phyloP scores from a whole-genome alignment of 78 protist species.

The Dictyostelium intermedium region DNA sequence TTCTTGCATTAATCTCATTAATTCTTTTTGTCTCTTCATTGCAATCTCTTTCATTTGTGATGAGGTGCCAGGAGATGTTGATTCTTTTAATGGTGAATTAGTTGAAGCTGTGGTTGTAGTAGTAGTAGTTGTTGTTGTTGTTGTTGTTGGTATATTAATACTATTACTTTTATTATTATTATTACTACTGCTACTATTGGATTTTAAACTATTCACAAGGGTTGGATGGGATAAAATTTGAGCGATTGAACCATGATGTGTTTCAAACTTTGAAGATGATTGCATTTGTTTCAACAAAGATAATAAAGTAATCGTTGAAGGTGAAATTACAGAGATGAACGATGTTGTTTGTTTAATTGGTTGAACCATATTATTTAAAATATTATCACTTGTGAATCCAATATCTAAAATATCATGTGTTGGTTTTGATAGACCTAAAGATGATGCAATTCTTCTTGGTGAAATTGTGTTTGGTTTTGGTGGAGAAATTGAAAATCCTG shows the following conservation, averaged over 20 bases:
- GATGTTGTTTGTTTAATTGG: not conserved
- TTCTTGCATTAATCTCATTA: slow-evolving; percentile 12
- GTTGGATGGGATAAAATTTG: slow-evolving; percentile 6
- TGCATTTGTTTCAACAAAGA: not conserved
- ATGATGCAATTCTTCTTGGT: not conserved
- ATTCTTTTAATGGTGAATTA: not conserved
- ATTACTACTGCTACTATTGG: not conserved
- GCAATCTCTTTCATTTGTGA: slow-evolving; percentile 22
- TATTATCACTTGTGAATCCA: slow-evolving; percentile 1
- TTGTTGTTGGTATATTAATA: not conserved
- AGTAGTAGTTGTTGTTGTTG: not conserved
- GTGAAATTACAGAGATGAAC: not conserved
- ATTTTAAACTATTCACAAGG: not conserved
- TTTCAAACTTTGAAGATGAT: not conserved
- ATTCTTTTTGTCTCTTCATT: slow-evolving; percentile 50
- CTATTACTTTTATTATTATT: not conserved
- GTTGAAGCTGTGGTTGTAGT: not conserved
- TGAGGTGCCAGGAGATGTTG: not conserved
- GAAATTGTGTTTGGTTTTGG: not conserved
- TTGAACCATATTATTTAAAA: slow-evolving; percentile 9
- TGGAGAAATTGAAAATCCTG: not conserved
- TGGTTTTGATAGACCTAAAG: not conserved
- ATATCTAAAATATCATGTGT: not conserved
- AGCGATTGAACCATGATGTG: not conserved
- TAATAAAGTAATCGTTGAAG: not conserved